Base-by-base conservation (phyloP, 768 basidiomycete genomes). In the Leucosporidium scottii region DNA sequence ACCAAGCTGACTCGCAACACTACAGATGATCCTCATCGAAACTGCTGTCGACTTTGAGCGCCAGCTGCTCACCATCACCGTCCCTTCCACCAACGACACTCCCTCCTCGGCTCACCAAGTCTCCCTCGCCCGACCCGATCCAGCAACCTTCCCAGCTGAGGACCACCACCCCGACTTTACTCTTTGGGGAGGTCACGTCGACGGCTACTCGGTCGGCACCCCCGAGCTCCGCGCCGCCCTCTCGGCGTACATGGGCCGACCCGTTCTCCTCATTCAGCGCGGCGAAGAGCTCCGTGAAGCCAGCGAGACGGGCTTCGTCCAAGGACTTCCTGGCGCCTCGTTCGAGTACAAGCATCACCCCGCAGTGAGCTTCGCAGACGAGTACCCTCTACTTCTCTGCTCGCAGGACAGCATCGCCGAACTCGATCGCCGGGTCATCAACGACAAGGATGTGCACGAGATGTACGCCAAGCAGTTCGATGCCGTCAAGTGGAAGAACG, bases 21-120 rank as follows among this genome's bases (percentile, higher is more conserved):
- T 23, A 6, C 60, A 67, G 67, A 72, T 72, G 71, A 62, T 72
- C 44, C 65, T 72, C 47, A 67, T 72, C 44, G 60, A 64, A 48
- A 61, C 71, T 15, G 17, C 28, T 31, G 56, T 72, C 57, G 62
- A 68, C 31, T 36, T 50, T 53, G 54, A 36, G 9, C 27, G 9
- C 28, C 54, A 34, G 23, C 47, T 59, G 4, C 68, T 72, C 65
- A 61, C 65, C 56, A 59, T 72, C 39, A 44, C 30, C 31, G 65
- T 72, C 8, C 71, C 71, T 23, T 49, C 49, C 8, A 17, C 39
- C 4, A 3, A 25, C 23, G 8, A 31, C 1, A 36, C 20, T 21
- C 30, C 54, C 20, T 23, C 44, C 23, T n/a, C 47, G 13, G 28
- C 31, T 1, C 23, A 28, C 27, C 15, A 30, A 0, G 47, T 71